Base-by-base conservation (phyloP, 2,329 filamentous ascomycete species). In the Rhexocercosporidium sp. region DNA sequence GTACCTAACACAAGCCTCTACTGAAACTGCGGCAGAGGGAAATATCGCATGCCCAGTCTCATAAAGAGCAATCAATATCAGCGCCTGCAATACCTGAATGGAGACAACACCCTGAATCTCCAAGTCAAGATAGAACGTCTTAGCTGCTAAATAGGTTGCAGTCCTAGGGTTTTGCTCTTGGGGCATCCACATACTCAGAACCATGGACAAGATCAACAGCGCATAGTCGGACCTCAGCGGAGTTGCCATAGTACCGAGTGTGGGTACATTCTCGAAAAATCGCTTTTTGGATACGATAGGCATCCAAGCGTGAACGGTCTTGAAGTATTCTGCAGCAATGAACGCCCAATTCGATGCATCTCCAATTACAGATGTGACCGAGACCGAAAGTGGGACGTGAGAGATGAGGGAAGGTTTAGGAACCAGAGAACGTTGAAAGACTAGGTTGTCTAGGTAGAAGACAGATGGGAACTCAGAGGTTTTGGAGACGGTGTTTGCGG, bases 41-140 rank as follows among this genome's bases (percentile, higher is more conserved):
- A 82, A 83, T 47, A 84, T 79, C 1, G 75, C 78, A 70, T 84
- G 82, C 1, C 80, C 79, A 39, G 79, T 73, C 71, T 84, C 82
- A 68, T 82, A 84, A 0, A 82, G 66, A 4, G 81, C 76, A 4
- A 70, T 49, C n/a, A 71, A 47, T 9, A 71, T 44, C 25, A 41
- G 41, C 11, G 64, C 68, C 20, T 70, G 69, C 22, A 70, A 46
- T 31, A 84, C 71, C 63, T 79, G 76, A n/a, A 84, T 68, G 22
- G 78, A 80, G 3, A 81, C 74, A 14, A 76, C 74, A n/a, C 81
- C 81, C 34, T 76, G 73, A 2, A 77, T 71, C 66, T 84, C 81
- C 22, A 83, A 70, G 27, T 77, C 72, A 8, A 75, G 73, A 44
- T 78, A 73, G 66, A 81, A 79, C 22, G 77, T 72, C 70, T 83